Evolutionary conservation across 164 flowering plant species (phyloP).

Genomic region (Umbellularia californica): DNA sequence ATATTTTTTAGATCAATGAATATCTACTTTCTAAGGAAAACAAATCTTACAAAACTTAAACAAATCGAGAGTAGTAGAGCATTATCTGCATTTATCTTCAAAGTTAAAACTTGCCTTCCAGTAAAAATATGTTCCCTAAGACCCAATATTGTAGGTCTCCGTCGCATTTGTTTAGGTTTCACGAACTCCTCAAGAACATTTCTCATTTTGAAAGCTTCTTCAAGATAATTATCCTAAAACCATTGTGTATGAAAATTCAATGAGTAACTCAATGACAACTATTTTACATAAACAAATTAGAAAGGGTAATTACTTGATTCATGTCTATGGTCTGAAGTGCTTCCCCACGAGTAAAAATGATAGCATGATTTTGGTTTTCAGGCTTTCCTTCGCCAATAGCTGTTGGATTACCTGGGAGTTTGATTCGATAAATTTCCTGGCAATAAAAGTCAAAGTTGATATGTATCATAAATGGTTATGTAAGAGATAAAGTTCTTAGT

Average conservation of each 20-base stretch:
- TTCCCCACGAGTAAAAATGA: constrained; percentile 96
- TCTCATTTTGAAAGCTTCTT: constrained; percentile 47
- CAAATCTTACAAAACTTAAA: not conserved
- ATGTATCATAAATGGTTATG: not conserved
- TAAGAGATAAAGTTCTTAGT: not conserved
- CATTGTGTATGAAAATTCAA: not conserved
- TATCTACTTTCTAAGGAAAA: not conserved
- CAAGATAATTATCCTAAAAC: constrained; percentile 42
- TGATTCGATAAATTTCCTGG: constrained; percentile 95
- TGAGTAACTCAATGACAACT: not conserved
- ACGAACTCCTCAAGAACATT: constrained; percentile 31
- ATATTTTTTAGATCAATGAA: not conserved
- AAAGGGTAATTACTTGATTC: constrained; percentile 42
- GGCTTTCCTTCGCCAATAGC: constrained; percentile 97
- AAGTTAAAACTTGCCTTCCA: constrained; percentile 31
- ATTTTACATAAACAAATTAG: constrained; percentile 3
- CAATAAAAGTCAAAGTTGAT: not conserved
- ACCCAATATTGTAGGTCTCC: constrained; percentile 38
- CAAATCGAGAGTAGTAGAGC: not conserved
- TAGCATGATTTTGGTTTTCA: constrained; percentile 98
- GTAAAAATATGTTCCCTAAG: constrained; percentile 42
- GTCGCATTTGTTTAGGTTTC: constrained; percentile 15
- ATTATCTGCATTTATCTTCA: constrained; percentile 2
- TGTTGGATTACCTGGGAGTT: constrained; percentile 89
- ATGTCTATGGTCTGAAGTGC: constrained; percentile 98